Evolutionary conservation across 768 basidiomycete genomes (phyloP).

Genomic region (Agrocybe praecox): DNA sequence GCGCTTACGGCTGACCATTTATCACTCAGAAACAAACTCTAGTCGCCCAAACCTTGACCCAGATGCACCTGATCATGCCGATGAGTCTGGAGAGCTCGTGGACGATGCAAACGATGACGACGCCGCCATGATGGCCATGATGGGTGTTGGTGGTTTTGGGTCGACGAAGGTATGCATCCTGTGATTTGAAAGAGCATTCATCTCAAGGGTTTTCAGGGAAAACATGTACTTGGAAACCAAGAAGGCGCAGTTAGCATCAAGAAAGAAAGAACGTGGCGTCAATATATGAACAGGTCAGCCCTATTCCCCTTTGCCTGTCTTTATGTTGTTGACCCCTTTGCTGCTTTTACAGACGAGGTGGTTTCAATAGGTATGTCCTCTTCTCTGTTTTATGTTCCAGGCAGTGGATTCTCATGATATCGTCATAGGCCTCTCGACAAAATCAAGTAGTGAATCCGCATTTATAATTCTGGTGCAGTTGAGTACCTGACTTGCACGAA

Average conservation of each 20-base stretch:
- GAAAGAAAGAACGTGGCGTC: conserved; percentile 91
- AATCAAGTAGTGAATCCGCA: conserved; percentile 65
- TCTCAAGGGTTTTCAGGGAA: conserved; percentile 51
- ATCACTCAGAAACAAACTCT: conserved; percentile 5
- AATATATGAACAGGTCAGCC: conserved; percentile 94
- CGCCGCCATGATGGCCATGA: conserved; percentile 83
- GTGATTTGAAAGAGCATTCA: background rate
- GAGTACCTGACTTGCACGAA: conserved; percentile 14
- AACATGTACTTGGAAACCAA: conserved; percentile 82
- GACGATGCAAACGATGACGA: conserved; percentile 69
- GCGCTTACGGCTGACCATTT: conserved; percentile 16
- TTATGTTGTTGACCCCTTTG: background rate
- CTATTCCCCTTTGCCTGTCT: background rate
- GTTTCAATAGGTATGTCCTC: conserved; percentile 71
- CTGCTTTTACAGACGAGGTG: conserved; percentile 64
- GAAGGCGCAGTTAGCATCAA: conserved; percentile 68
- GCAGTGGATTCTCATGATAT: conserved; percentile 15
- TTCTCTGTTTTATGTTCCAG: conserved; percentile 53
- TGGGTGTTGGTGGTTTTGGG: conserved; percentile 90
- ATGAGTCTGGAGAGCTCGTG: conserved; percentile 50
- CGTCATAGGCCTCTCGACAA: conserved; percentile 83
- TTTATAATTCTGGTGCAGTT: conserved; percentile 8
- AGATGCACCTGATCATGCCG: conserved; percentile 37
- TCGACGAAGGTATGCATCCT: conserved; percentile 66
- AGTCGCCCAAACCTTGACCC: conserved; percentile 39